These are phyloP conservation scores for Prunella vulgaris DNA, from an alignment of 257 asterid species.

Conservation along the genomic window DNA sequence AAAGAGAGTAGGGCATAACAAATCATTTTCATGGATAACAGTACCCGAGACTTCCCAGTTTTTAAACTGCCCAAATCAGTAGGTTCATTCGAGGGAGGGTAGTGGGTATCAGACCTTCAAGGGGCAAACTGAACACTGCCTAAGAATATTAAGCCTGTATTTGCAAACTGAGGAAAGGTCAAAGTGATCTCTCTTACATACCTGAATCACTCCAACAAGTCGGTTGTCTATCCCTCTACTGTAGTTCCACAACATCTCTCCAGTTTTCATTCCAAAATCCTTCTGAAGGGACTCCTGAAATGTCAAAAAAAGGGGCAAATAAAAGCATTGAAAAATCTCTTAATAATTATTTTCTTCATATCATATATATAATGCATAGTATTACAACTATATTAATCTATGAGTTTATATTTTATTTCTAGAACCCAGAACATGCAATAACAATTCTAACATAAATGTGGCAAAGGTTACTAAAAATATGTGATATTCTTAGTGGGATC, in stretches of 20 bases:
- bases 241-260: conserved; percentile 90
- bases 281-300: conserved; percentile 88
- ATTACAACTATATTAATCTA: neutral
- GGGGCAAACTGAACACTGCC: no score
- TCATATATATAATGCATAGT: neutral
- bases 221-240: conserved; percentile 87
- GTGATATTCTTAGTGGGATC: neutral
- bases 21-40: no score
- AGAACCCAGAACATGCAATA: neutral
- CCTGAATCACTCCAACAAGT: conserved; percentile 67
- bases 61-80: no score
- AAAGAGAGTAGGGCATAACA: no score
- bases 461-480: neutral
- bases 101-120: no score
- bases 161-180: conserved; percentile 2
- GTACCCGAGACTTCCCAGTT: no score
- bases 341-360: neutral
- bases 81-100: no score
- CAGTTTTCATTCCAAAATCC: conserved; percentile 84
- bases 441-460: neutral
- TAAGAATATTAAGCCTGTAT: conserved; percentile 2
- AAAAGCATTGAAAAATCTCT: neutral
- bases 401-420: neutral
- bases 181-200: conserved; percentile 17
- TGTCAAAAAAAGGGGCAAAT: conserved; percentile 19